These are phyloP conservation scores for Euphrasia confusa DNA, from an alignment of 257 asterid species.

Conservation along the genomic window DNA sequence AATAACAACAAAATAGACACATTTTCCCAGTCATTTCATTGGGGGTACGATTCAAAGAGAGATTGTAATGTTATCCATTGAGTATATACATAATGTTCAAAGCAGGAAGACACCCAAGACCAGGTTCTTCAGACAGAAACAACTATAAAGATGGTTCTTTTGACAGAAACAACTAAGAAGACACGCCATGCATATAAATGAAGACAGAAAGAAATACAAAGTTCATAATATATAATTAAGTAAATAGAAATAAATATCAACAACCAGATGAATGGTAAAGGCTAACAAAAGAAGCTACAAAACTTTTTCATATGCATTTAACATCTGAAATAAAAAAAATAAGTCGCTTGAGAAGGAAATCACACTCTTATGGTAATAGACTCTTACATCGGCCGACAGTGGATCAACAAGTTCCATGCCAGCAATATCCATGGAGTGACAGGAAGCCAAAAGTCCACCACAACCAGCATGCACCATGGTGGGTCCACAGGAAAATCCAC, in stretches of 20 bases:
- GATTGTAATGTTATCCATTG: background rate
- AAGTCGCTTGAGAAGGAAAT: slow-evolving; percentile 10
- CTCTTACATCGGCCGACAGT: slow-evolving; percentile 80
- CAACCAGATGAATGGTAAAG: slow-evolving; percentile 7
- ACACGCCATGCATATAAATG: slow-evolving; percentile 9
- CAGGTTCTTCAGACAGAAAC: background rate
- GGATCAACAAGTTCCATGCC: slow-evolving; percentile 98
- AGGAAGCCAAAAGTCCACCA: slow-evolving; percentile 92
- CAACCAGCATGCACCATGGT: slow-evolving; percentile 99
- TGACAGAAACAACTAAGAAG: slow-evolving; percentile 5
- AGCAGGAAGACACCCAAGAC: slow-evolving; percentile 5
- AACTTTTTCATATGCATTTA: background rate
- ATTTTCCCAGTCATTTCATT: background rate
- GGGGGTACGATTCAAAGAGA: too few species aligned
- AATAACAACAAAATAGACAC: slow-evolving; percentile 16
- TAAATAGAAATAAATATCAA: background rate
- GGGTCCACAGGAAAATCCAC: slow-evolving; percentile 98
- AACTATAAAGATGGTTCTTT: too few species aligned
- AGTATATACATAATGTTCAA: slow-evolving; percentile 5
- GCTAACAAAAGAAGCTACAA: background rate
- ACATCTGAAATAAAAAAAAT: background rate
- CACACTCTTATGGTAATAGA: slow-evolving; percentile 15
- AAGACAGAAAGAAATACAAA: slow-evolving; percentile 4
- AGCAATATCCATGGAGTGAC: slow-evolving; percentile 93
- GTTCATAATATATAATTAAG: slow-evolving; percentile 4